A percentile compares a stretch with the other conserved stretches of the same genome.
phyloP scores from a whole-genome alignment of 495 filamentous ascomycete genomes.

The Lichenothelia convexa region DNA sequence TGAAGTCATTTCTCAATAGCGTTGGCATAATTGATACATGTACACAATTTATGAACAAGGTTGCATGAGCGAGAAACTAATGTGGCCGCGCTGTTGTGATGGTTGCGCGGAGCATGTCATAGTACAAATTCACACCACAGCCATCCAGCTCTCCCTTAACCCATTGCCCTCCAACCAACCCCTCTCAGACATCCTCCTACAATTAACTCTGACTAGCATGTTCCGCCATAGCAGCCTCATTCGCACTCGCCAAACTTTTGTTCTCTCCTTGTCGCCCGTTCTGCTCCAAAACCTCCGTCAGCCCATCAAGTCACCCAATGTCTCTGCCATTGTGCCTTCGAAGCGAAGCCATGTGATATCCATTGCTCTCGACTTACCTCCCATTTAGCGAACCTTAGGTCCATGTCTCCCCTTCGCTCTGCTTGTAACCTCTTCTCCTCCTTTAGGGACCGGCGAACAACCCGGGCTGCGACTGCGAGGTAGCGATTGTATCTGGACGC shows the following conservation, averaged over 20 bases:
- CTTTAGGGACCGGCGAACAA: constrained; percentile 82
- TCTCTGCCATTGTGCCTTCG: neutral
- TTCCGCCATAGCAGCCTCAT: constrained; percentile 42
- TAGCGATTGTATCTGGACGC: constrained; percentile 62
- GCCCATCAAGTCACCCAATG: neutral
- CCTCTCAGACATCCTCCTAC: neutral
- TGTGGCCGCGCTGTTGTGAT: too few relatives aligned
- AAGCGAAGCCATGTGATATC: neutral
- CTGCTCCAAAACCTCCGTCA: constrained; percentile 28
- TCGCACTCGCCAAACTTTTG: constrained; percentile 55
- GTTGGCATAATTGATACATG: too few relatives aligned
- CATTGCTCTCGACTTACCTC: constrained; percentile 46
- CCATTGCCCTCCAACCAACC: neutral
- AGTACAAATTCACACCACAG: too few relatives aligned
- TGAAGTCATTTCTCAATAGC: too few relatives aligned
- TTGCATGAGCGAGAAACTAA: too few relatives aligned
- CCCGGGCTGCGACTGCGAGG: constrained; percentile 56
- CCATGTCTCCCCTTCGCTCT: constrained; percentile 78
- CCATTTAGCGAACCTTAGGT: constrained; percentile 92
- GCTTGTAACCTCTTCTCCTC: constrained; percentile 71
- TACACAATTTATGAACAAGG: too few relatives aligned
- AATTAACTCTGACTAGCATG: constrained; percentile 12
- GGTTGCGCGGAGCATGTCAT: too few relatives aligned
- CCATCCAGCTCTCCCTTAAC: too few relatives aligned
- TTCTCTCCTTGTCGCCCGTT: constrained; percentile 90